A percentile compares a stretch with the other conserved stretches of the same genome.
Evolutionary conservation across 2,329 filamentous ascomycete genomes (phyloP).

Genomic region (Nigrospora sphaerica): DNA sequence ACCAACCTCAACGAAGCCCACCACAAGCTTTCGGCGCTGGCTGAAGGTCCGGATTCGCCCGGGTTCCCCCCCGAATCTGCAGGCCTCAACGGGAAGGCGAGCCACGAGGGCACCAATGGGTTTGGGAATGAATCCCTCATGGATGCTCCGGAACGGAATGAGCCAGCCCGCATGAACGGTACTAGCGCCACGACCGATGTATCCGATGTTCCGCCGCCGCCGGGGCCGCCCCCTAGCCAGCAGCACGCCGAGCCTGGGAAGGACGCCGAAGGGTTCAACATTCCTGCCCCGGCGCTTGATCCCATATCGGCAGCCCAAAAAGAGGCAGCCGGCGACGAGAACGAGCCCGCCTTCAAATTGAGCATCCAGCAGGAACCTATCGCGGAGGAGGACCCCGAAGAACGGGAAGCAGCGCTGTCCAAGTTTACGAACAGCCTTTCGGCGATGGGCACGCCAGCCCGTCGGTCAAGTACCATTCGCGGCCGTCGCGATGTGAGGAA

Average conservation of each 20-base stretch:
- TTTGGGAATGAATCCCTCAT: conserved; percentile 25
- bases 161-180: conserved; percentile 39
- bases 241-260: conserved; percentile 37
- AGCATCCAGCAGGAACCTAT: conserved; percentile 75
- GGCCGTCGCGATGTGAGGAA: conserved; percentile 88
- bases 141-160: conserved; percentile 18
- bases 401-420: conserved; percentile 65
- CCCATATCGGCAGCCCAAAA: conserved; percentile 66
- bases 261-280: conserved; percentile 70
- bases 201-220: conserved; percentile 43
- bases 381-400: conserved; percentile 68
- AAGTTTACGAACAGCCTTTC: conserved; percentile 70
- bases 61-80: conserved; percentile 18
- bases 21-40: conserved; percentile 47
- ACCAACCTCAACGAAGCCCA: conserved; percentile 50
- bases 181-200: conserved; percentile 33
- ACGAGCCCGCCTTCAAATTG: conserved; percentile 67
- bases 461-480: conserved; percentile 69
- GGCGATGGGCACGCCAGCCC: conserved; percentile 53
- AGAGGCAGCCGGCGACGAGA: conserved; percentile 54
- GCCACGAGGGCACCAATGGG: conserved; percentile 39
- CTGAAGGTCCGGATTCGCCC: conserved; percentile 44
- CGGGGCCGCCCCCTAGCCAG: conserved; percentile 38
- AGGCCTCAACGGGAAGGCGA: conserved; percentile 22
- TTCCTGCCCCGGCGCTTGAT: conserved; percentile 58